Conservation (phyloP, 768 basidiomycete species). For the Guyanaporus albipodus region DNA sequence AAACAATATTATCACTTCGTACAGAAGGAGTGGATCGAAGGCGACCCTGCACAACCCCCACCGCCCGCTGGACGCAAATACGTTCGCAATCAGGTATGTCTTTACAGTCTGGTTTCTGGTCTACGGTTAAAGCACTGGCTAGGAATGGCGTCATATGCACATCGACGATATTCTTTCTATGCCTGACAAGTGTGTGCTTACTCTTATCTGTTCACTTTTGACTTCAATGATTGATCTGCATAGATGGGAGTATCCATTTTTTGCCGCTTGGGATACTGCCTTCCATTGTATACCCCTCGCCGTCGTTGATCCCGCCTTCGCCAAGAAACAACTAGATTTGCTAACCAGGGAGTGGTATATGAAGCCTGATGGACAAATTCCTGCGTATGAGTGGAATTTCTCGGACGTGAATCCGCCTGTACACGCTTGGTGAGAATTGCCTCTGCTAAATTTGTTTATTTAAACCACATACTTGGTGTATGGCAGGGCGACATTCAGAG, state of each 20-base stretch:
- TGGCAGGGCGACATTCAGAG: constrained; percentile 87
- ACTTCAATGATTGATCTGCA: constrained; percentile 4
- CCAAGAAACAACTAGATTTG: constrained; percentile 95
- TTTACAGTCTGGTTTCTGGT: not conserved
- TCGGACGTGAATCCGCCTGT: constrained; percentile 98
- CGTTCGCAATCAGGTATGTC: constrained; percentile 73
- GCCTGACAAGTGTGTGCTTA: constrained; percentile 86
- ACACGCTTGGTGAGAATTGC: constrained; percentile 76
- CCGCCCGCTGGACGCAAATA: constrained; percentile 87
- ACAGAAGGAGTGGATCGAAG: constrained; percentile 94
- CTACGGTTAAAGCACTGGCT: constrained; percentile 1
- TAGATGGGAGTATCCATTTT: constrained; percentile 99
- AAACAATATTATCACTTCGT: constrained; percentile 97
- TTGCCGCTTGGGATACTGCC: constrained; percentile 98
- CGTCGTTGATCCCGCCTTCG: constrained; percentile 90
- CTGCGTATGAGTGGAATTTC: constrained; percentile 99
- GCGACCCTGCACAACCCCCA: constrained; percentile 91
- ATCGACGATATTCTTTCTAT: constrained; percentile 95
- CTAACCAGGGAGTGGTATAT: constrained; percentile 99
- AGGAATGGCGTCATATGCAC: constrained; percentile 97
- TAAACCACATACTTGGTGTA: constrained; percentile 1
- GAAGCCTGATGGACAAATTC: constrained; percentile 98
- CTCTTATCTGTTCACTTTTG: not conserved
- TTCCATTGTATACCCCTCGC: constrained; percentile 99
- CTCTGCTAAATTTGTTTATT: not conserved